A percentile compares a stretch with the other conserved stretches of the same genome.
Conservation (phyloP, 805 yeast species). For the Metschnikowia sp. region DNA sequence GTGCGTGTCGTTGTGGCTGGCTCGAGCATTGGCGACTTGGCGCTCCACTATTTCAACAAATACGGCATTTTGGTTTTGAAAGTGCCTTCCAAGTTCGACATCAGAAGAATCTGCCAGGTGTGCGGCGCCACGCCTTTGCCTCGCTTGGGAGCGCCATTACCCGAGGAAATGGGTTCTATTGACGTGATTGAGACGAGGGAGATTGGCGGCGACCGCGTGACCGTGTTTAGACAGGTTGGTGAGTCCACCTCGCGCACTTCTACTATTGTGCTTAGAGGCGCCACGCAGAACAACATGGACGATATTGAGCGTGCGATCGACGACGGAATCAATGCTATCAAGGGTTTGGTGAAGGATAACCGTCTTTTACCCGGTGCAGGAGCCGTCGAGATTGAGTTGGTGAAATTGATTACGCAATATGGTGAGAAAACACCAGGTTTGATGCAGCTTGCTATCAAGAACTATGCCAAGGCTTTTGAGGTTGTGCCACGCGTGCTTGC, state of each 20-base stretch:
- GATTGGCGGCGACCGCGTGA: slow-evolving; percentile 97
- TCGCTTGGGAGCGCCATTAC: slow-evolving; percentile 89
- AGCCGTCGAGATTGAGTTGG: slow-evolving; percentile 86
- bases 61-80: slow-evolving; percentile 79
- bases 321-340: slow-evolving; percentile 91
- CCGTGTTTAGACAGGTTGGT: slow-evolving; percentile 78
- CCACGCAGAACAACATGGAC: slow-evolving; percentile 89
- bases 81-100: slow-evolving; percentile 90
- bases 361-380: slow-evolving; percentile 95
- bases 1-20: slow-evolving; percentile 92
- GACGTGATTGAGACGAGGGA: slow-evolving; percentile 89
- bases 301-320: slow-evolving; percentile 97
- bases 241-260: slow-evolving; percentile 69
- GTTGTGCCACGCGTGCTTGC: slow-evolving; percentile 89
- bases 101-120: slow-evolving; percentile 90
- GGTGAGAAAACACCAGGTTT: slow-evolving; percentile 96
- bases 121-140: slow-evolving; percentile 97
- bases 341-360: slow-evolving; percentile 78
- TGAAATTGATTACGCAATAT: slow-evolving; percentile 69
- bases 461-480: slow-evolving; percentile 92
- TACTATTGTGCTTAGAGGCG: slow-evolving; percentile 92
- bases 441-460: slow-evolving; percentile 88
- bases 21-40: slow-evolving; percentile 86
- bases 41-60: slow-evolving; percentile 88
- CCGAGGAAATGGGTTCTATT: slow-evolving; percentile 87